Percentiles rank a stretch among this genome's conserved stretches.
Conservation (phyloP, 805 yeast species). For the Teunomyces pallodes region DNA sequence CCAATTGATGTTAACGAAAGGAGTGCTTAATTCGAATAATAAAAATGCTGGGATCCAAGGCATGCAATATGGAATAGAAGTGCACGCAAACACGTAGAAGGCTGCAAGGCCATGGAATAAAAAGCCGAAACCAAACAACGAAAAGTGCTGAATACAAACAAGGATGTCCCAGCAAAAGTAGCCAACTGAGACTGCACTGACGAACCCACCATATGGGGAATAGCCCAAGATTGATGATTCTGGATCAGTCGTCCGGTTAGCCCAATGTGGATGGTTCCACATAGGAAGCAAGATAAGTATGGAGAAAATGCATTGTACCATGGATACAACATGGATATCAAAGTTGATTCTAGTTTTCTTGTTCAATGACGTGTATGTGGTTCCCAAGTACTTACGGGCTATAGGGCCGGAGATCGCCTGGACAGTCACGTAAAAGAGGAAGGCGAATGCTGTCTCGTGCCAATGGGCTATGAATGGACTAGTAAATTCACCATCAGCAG, state of each 20-base stretch:
- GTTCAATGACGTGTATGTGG: constrained; percentile 48
- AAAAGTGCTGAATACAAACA: constrained; percentile 62
- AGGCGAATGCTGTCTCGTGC: constrained; percentile 70
- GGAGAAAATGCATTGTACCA: constrained; percentile 76
- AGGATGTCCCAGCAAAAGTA: constrained; percentile 89
- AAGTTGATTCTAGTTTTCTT: constrained; percentile 62
- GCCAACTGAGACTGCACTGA: constrained; percentile 70
- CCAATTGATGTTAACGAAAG: constrained; percentile 95
- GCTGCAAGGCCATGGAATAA: constrained; percentile 83
- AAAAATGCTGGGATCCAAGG: constrained; percentile 82
- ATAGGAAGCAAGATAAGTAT: constrained; percentile 60
- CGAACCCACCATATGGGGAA: constrained; percentile 74
- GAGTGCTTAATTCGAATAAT: constrained; percentile 85
- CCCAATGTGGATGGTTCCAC: constrained; percentile 53
- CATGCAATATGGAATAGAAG: constrained; percentile 71
- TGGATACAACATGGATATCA: constrained; percentile 87
- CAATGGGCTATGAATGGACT: constrained; percentile 51
- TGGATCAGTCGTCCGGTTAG: constrained; percentile 41
- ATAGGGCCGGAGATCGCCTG: constrained; percentile 53
- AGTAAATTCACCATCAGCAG: constrained; percentile 34
- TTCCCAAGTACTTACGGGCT: constrained; percentile 49
- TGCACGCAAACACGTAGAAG: constrained; percentile 61
- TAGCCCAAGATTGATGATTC: constrained; percentile 51
- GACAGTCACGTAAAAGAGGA: constrained; percentile 56
- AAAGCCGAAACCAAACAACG: constrained; percentile 78